Evolutionary conservation across 2,329 filamentous ascomycete genomes (phyloP), one percentile per base, ranked within the genome.

Genomic region (Cytospora chrysosperma): DNA sequence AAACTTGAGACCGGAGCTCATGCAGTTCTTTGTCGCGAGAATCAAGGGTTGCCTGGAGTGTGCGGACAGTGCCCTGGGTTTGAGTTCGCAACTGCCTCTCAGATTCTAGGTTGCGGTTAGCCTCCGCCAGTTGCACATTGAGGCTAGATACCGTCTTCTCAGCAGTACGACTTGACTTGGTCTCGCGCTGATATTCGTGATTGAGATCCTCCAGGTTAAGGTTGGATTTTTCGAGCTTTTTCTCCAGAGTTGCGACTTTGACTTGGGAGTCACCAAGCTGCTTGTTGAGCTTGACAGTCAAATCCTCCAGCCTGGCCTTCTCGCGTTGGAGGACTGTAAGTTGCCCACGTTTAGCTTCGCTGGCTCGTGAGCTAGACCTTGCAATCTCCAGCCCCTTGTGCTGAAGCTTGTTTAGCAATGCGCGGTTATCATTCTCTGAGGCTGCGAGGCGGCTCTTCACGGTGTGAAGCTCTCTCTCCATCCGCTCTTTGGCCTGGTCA

Each of bases 341-440:
- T 68, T 95, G 90, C 2, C 88, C 84, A 43, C 93, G 88, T 54
- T 93, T 91, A 34, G 88, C 91, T 69, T 98, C 94, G 66, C 86
- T 93, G 32, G 91, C 94, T 64, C 89, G 89, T 6, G 93, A 96
- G 65, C 87, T 92, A 0, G 94, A 95, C 53, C 95, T 87, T 49
- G 94, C 94, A 74, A 99, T 96, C 73, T 99, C 94, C 8, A 99
- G 84, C 32, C 96, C 95, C 80, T 98, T 98, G 72, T 98, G 94
- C 72, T 98, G 94, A 21, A 99, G 83, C 76, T 98, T 98, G 79
- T 97, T 98, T 68, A 98, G 83, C n/a, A 99, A 81, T 6, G 93
- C 89, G 58, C 92, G 89, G 71, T 98, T 98, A 77, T 98, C 94
- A 70, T 98, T 97, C 74, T 99, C 94, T 0, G 94, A 98, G 27